Evolutionary conservation across 2,329 filamentous ascomycete genomes (phyloP).

Genomic region (Fusarium staphyleae): DNA sequence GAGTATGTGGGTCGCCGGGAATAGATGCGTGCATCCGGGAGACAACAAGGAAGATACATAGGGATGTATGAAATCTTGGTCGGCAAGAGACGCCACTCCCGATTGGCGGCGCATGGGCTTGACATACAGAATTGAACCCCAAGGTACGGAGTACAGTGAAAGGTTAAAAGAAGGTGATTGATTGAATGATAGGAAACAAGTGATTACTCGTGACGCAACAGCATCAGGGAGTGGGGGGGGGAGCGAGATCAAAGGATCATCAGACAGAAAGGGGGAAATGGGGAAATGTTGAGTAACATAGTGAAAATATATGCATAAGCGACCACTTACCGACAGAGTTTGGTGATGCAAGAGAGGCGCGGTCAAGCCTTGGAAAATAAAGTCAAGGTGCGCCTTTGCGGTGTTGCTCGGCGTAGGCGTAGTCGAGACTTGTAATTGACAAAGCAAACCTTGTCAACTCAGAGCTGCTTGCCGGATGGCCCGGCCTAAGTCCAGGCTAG

Average conservation of each 20-base stretch:
- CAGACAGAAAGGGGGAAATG: slow-evolving; percentile 11
- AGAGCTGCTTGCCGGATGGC: slow-evolving; percentile 27
- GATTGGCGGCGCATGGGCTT: slow-evolving; percentile 9
- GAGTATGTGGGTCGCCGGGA: slow-evolving; percentile 36
- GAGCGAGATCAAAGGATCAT: slow-evolving; percentile 24
- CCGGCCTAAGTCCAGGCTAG: slow-evolving; percentile 26
- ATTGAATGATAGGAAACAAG: slow-evolving; percentile 12
- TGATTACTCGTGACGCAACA: slow-evolving; percentile 25
- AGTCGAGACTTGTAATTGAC: background rate
- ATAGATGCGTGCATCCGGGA: slow-evolving; percentile 40
- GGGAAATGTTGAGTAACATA: background rate
- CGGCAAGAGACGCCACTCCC: slow-evolving; percentile 17
- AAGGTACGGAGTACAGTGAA: background rate
- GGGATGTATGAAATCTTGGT: slow-evolving; percentile 8
- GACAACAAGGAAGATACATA: slow-evolving; percentile 6
- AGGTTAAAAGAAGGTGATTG: slow-evolving; percentile 19
- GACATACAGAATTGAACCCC: slow-evolving; percentile 6
- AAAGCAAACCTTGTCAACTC: slow-evolving; percentile 22
- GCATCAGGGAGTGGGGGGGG: slow-evolving; percentile 26
- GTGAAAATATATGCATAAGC: slow-evolving; percentile 10
- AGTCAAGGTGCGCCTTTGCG: slow-evolving; percentile 11
- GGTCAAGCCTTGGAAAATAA: slow-evolving; percentile 18
- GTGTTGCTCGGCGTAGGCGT: slow-evolving; percentile 7
- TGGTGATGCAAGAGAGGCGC: slow-evolving; percentile 18
- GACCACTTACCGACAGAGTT: slow-evolving; percentile 33